Conservation (phyloP, 805 yeast species). For the Grigorovia yakushimaensis region DNA sequence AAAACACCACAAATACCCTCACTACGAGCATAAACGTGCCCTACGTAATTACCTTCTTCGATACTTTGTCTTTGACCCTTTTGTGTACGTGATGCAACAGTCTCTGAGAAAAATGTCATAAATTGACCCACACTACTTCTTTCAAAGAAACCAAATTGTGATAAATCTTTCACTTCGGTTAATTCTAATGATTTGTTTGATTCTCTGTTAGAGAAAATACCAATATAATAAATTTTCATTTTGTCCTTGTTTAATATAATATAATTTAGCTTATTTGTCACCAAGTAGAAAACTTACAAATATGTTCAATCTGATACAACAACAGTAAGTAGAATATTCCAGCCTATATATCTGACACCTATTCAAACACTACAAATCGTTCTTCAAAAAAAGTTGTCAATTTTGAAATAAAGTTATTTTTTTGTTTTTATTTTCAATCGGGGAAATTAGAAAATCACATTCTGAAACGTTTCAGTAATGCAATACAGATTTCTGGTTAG, state of each 20-base stretch:
- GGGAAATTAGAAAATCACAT: not conserved
- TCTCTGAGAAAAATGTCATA: slow-evolving; percentile 87
- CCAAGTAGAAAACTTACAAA: too few relatives aligned
- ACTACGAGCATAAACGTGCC: slow-evolving; percentile 81
- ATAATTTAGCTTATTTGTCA: too few relatives aligned
- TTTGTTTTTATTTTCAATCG: too few relatives aligned
- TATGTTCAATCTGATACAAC: too few relatives aligned
- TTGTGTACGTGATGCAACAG: slow-evolving; percentile 79
- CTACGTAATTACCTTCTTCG: slow-evolving; percentile 84
- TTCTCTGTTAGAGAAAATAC: slow-evolving; percentile 57
- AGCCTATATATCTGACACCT: too few relatives aligned
- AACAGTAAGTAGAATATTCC: too few relatives aligned
- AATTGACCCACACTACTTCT: slow-evolving; percentile 76
- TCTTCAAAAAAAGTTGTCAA: not conserved
- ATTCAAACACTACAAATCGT: not conserved
- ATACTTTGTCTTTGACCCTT: slow-evolving; percentile 90
- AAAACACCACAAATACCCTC: slow-evolving; percentile 91
- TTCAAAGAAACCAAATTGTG: slow-evolving; percentile 85
- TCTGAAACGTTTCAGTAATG: not conserved
- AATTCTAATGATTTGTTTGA: slow-evolving; percentile 59
- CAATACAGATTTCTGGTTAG: not conserved
- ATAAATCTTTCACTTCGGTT: slow-evolving; percentile 68
- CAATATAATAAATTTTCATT: slow-evolving; percentile 90
- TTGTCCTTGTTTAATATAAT: too few relatives aligned
- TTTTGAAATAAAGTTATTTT: too few relatives aligned